Conservation (phyloP, 257 asterid genomes). For the Ajuga chamaepitys region DNA sequence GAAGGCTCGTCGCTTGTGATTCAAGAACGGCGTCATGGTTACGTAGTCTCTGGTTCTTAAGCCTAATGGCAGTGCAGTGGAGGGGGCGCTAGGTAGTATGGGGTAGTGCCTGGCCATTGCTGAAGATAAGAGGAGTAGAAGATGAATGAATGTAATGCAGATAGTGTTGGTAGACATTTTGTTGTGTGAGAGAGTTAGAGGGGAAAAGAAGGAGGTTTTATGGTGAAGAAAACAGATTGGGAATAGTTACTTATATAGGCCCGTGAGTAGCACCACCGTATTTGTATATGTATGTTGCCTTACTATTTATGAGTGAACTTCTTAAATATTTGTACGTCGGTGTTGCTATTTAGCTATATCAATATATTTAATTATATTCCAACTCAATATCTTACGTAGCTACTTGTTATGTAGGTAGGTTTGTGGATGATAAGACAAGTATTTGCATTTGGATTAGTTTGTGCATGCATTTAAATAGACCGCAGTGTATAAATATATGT, state of each 20-base stretch:
- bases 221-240: conserved; percentile 9
- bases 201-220: not conserved
- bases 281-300: not conserved
- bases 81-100: conserved; percentile 44
- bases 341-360: no score
- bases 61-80: conserved; percentile 34
- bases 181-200: not conserved
- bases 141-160: conserved; percentile 16
- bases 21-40: conserved; percentile 31
- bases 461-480: not conserved
- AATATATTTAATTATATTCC: no score
- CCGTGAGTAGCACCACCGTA: conserved; percentile 16
- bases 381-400: no score
- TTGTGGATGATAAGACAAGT: no score
- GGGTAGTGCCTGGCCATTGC: conserved; percentile 56
- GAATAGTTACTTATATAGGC: conserved; percentile 41
- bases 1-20: conserved; percentile 25
- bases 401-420: no score
- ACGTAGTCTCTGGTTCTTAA: not conserved
- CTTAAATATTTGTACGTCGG: no score
- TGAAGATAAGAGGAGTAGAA: conserved; percentile 20
- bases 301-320: not conserved
- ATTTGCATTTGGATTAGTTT: no score
- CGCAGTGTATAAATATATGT: no score
- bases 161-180: conserved; percentile 14